phyloP scores from a whole-genome alignment of 805 yeast species.

The Kregervanrija delftensis region DNA sequence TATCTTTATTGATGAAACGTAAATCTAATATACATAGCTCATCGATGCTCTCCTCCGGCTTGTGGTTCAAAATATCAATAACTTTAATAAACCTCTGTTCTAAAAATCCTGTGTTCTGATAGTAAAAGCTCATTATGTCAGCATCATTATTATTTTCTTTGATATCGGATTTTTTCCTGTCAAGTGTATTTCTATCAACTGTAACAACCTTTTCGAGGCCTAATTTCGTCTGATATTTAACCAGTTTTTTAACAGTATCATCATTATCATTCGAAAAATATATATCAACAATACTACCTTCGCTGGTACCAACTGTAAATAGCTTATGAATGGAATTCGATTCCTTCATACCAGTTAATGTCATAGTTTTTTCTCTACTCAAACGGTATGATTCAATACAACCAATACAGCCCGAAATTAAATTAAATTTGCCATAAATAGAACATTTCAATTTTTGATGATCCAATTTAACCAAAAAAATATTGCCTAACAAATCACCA shows the following conservation, averaged over 20 bases:
- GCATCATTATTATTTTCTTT: not conserved
- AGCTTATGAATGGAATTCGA: not conserved
- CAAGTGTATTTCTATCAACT: not conserved
- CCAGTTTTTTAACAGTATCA: not conserved
- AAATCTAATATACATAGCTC: not conserved
- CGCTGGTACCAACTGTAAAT: conserved; percentile 12
- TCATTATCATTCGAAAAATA: not conserved
- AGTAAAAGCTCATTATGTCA: not conserved
- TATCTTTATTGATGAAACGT: not conserved
- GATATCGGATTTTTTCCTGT: not conserved
- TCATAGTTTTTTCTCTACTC: not conserved
- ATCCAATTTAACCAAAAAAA: conserved; percentile 9
- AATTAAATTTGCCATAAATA: conserved; percentile 4
- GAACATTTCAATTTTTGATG: not conserved
- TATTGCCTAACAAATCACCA: conserved; percentile 22
- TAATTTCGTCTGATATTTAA: not conserved
- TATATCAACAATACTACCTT: conserved; percentile 9
- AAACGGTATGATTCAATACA: not conserved
- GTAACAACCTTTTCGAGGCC: not conserved
- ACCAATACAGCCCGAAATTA: conserved; percentile 6
- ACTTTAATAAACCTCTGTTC: not conserved
- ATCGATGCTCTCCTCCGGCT: not conserved
- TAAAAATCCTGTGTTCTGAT: not conserved
- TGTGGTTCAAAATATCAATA: not conserved
- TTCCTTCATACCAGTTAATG: not conserved